Base-by-base conservation (phyloP, 2,329 filamentous ascomycete species). In the Pseudonectria buxi region DNA sequence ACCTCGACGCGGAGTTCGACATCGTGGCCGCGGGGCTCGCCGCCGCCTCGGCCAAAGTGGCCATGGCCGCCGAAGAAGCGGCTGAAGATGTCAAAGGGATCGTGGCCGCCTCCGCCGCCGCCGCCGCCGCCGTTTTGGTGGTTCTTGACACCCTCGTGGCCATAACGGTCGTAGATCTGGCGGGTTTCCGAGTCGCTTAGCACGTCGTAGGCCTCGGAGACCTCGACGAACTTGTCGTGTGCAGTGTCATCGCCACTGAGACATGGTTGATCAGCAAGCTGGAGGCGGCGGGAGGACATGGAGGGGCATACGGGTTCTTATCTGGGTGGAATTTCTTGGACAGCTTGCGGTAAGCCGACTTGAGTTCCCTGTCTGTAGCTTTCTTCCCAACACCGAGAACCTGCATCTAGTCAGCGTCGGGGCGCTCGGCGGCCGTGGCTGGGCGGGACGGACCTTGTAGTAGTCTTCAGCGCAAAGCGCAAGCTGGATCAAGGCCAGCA, bases 321-420 rank as follows among this genome's bases (percentile, higher is more conserved):
- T 98, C 92, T 4, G 92, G 92, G 57, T 98, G 92, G 61, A 76
- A 95, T 61, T 94, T 94, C 64, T 96, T 96, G 68, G 86, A 94
- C 10, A 98, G 72, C 41, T 79, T 81, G 41, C 89, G 79, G 64
- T 98, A 98, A 14, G 92, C 89, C 30, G 85, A 84, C 64, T 98
- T 98, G 58, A 98, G 83, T 53, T 96, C 83, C 54, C 81, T 81
- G 35, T 95, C 88, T 30, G 78, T 81, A 12, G 90, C 90, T 41
- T 81, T 71, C 54, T 78, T 87, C 54, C 82, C 76, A 45, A 98
- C 66, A 36, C 84, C 87, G 16, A 98, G 77, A 39, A 95, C 66
- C 79, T 94, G 15, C 11, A 0, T 4, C 11, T 7, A 15, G 14
- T 48, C 24, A 46, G 35, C 33, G 26, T 39, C 26, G 14, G 33